Evolutionary conservation across 176 grass and related monocot species (phyloP), one percentile per base, ranked within the genome.

Genomic region (Rhipidocladum racemiflorum): DNA sequence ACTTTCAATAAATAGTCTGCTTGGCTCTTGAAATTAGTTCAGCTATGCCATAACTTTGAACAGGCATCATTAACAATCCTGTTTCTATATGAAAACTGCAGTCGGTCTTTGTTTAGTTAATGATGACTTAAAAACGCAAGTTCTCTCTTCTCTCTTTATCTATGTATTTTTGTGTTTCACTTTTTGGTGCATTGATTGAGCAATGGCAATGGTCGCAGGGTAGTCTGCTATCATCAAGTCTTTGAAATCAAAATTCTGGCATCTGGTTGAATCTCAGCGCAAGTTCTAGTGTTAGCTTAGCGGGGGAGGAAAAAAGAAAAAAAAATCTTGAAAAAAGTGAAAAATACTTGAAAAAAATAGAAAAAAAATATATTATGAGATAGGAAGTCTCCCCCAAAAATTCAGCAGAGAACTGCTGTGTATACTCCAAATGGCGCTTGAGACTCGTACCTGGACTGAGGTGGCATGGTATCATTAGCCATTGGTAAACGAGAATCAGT

Each of bases 131-230:
- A 28, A 62, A 55, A 65, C 12, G 64, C 17, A n/a, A 83, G 8
- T 64, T 29, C 1, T 55, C 21, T 77, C 3, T 42, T 79, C n/a
- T 65, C 24, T 76, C 21, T 75, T 75, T 62, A 60, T 56, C 20
- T 76, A 18, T 65, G 27, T 65, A 12, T 75, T 29, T 70, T 60
- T 44, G 23, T 35, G 32, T 83, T 64, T 55, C 21, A 35, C 46
- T 73, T 65, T 64, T 42, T 40, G 28, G 36, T 86, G n/a, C 59
- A 83, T 89, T 86, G 83, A 92, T 88, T 89, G 78, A 75, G 51
- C 77, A 76, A 68, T 92, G 84, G 43, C 75, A 80, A 89, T 92
- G 68, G 28, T 83, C 83, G 90, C 90, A 92, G 90, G 90, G 76
- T 89, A 92, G 75, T 89, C 70, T 89, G 57, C 70, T 83, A 73